Percentiles rank a stretch among this genome's conserved stretches.
These are phyloP conservation scores for Paxillus ammoniavirescens DNA, from an alignment of 768 basidiomycete genomes.

Conservation along the genomic window DNA sequence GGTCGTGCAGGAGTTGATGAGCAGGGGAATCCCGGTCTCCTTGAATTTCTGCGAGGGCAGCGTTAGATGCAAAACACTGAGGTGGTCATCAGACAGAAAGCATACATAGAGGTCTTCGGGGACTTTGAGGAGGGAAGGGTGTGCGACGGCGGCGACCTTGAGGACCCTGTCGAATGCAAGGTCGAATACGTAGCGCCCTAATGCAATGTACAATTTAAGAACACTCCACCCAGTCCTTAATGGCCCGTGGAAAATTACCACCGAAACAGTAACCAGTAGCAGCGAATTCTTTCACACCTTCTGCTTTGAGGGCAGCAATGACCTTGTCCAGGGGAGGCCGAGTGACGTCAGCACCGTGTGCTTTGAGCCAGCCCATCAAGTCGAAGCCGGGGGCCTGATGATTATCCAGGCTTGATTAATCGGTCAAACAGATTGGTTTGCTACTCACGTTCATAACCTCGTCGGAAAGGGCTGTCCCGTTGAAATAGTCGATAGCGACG, in stretches of 20 bases:
- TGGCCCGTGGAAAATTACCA: slow-evolving; percentile 34
- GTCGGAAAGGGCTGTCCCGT: slow-evolving; percentile 32
- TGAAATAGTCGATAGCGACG: slow-evolving; percentile 36
- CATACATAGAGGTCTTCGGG: slow-evolving; percentile 63
- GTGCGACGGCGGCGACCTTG: slow-evolving; percentile 48
- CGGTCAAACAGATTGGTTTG: background rate
- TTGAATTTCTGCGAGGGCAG: slow-evolving; percentile 44
- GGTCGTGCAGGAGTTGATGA: slow-evolving; percentile 64
- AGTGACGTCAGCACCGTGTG: slow-evolving; percentile 39
- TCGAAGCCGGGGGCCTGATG: slow-evolving; percentile 35
- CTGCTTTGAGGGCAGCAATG: slow-evolving; percentile 51
- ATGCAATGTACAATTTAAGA: background rate
- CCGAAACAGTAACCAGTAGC: slow-evolving; percentile 73
- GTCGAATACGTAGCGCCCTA: slow-evolving; percentile 59
- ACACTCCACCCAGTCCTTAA: background rate
- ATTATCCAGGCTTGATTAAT: background rate
- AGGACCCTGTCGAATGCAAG: slow-evolving; percentile 56
- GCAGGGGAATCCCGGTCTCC: slow-evolving; percentile 49
- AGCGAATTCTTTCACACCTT: slow-evolving; percentile 57
- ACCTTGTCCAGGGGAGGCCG: slow-evolving; percentile 56
- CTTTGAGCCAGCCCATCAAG: slow-evolving; percentile 40
- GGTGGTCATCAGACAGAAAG: background rate
- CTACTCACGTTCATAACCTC: slow-evolving; percentile 16
- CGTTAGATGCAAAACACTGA: background rate
- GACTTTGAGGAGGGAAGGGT: slow-evolving; percentile 61